A percentile compares a stretch with the other conserved stretches of the same genome.
These are phyloP conservation scores for Colletotrichum noveboracense DNA, from an alignment of 2,329 filamentous ascomycete genomes.

Conservation along the genomic window DNA sequence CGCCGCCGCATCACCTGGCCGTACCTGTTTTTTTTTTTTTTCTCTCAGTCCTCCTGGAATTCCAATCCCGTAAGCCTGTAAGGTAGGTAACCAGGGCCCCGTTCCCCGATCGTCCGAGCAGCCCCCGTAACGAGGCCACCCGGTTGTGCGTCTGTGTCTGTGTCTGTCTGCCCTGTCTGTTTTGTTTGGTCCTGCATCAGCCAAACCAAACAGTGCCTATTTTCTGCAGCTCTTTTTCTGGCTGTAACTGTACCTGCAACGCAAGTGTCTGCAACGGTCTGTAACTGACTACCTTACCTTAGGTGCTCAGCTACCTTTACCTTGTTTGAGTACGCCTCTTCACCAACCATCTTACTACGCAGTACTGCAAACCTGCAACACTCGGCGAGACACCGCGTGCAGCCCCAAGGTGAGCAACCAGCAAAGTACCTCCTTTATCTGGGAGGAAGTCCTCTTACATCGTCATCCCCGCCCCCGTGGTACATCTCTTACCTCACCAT, in stretches of 20 bases:
- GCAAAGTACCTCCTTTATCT: background rate
- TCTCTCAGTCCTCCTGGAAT: too few relatives aligned
- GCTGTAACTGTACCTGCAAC: background rate
- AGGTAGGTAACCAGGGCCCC: background rate
- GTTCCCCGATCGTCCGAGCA: constrained; percentile 4
- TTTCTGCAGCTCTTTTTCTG: background rate
- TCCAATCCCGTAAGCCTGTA: background rate
- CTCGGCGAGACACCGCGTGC: constrained; percentile 5
- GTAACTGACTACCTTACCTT: background rate
- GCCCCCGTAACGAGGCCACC: constrained; percentile 11
- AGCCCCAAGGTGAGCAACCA: background rate
- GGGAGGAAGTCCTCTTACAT: background rate
- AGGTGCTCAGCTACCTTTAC: background rate
- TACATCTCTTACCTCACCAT: background rate
- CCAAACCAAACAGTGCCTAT: background rate
- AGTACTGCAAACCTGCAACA: background rate
- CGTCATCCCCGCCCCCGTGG: background rate
- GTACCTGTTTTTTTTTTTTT: background rate
- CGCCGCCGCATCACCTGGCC: background rate
- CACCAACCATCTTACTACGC: background rate
- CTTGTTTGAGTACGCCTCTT: background rate
- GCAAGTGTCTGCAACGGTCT: background rate
- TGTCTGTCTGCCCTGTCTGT: background rate
- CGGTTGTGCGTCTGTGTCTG: background rate
- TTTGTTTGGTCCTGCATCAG: background rate